phyloP scores from a whole-genome alignment of 768 basidiomycete genomes.

The Saitozyma podzolica region DNA sequence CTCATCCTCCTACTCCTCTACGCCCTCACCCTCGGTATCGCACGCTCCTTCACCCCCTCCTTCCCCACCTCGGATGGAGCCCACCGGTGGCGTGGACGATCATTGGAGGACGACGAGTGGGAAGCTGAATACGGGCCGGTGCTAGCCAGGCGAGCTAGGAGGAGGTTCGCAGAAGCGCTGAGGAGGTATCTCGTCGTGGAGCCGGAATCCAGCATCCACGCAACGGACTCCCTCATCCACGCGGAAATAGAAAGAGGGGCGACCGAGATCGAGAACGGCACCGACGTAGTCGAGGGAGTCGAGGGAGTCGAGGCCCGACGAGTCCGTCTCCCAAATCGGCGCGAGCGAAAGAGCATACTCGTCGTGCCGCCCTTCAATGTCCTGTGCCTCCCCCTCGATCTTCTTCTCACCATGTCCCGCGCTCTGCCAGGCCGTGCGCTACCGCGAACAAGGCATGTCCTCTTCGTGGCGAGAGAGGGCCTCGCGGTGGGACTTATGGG shows the following conservation, averaged over 20 bases:
- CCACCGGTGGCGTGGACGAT: constrained; percentile 23
- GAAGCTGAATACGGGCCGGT: constrained; percentile 23
- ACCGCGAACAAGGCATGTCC: too few relatives aligned
- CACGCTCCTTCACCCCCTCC: constrained; percentile 8
- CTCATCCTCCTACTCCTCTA: constrained; percentile 19
- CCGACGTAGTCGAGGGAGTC: not conserved
- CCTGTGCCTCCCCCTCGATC: too few relatives aligned
- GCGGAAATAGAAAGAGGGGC: not conserved
- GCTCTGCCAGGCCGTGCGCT: too few relatives aligned
- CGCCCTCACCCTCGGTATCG: constrained; percentile 18
- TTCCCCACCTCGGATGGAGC: not conserved
- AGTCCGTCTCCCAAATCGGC: not conserved
- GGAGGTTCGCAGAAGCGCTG: constrained; percentile 10
- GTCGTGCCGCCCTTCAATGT: too few relatives aligned
- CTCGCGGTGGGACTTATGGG: too few relatives aligned
- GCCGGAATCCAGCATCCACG: too few relatives aligned
- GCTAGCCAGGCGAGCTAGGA: constrained; percentile 16
- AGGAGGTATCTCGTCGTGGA: constrained; percentile 3
- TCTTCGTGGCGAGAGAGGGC: too few relatives aligned
- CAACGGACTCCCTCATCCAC: too few relatives aligned
- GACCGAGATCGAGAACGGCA: not conserved
- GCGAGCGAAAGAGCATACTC: not conserved
- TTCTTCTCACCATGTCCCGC: too few relatives aligned
- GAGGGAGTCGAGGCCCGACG: not conserved
- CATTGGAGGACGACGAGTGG: constrained; percentile 23